Evolutionary conservation across 805 yeast genomes (phyloP).

Genomic region (Candida bentonensis): DNA sequence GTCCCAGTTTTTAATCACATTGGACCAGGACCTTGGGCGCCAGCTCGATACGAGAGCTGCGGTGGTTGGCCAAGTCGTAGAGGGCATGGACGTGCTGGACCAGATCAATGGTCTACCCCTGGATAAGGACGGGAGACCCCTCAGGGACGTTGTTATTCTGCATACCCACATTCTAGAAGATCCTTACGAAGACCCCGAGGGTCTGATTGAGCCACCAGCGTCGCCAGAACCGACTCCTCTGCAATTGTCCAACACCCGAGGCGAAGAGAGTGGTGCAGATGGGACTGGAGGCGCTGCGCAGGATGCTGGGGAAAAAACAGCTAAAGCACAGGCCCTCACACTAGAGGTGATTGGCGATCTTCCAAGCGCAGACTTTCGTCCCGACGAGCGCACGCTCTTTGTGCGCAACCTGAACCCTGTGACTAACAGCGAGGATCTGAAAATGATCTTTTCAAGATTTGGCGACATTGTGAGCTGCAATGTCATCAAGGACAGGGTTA

Average conservation of each 20-base stretch:
- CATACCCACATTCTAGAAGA: constrained; percentile 38
- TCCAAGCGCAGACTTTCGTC: constrained; percentile 42
- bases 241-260: constrained; percentile 22
- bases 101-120: constrained; percentile 26
- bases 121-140: constrained; percentile 29
- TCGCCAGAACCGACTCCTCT: constrained; percentile 26
- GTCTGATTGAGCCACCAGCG: constrained; percentile 13
- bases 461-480: constrained; percentile 41
- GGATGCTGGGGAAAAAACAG: constrained; percentile 19
- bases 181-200: constrained; percentile 33
- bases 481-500: constrained; percentile 32
- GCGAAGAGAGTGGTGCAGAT: constrained; percentile 6
- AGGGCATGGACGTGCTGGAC: constrained; percentile 34
- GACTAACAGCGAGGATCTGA: constrained; percentile 43
- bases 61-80: constrained; percentile 37
- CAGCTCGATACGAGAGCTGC: constrained; percentile 16
- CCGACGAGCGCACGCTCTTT: constrained; percentile 48
- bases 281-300: constrained; percentile 14
- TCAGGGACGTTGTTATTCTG: constrained; percentile 37
- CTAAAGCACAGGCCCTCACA: constrained; percentile 43
- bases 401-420: constrained; percentile 51
- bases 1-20: constrained; percentile 26
- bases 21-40: constrained; percentile 17
- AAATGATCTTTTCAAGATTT: constrained; percentile 44
- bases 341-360: constrained; percentile 52